Base-by-base conservation (phyloP, 805 yeast species). In the Ogataea polymorpha region DNA sequence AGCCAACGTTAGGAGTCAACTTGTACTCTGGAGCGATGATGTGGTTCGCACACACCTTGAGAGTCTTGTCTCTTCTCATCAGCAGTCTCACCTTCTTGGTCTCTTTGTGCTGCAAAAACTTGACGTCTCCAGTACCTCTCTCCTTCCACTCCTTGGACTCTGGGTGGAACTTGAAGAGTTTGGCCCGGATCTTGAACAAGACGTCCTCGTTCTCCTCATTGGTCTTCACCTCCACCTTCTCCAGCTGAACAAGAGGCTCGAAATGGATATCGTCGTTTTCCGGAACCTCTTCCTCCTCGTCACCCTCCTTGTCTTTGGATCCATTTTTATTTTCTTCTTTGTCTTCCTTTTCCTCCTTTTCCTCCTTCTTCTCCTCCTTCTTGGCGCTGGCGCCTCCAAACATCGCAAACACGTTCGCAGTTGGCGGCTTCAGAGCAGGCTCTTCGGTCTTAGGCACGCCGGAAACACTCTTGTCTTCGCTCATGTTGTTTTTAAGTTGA, bases 1-100 rank as follows among this genome's bases (percentile, higher is more conserved):
- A 82, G 37, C 99, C 98, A 51, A 93, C 90, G 63, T 93, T 93
- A 58, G 97, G 88, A 63, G 80, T 86, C 65, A 93, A 79, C 53
- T 69, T 77, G 69, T 85, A 87, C 54, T 85, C 95, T 48, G 91
- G 80, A 33, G 86, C 69, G 63, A 87, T 79, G 69, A 80, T 80
- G 70, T 93, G 99, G 74, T 93, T 93, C 56, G 99, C 99, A 69
- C 99, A 93, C 61, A 93, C 84, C 77, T 93, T 93, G 63, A 93
- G 78, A 41, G 98, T 93, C 76, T 91, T 91, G 73, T 93, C 99
- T 74, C 99, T 88, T 80, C 99, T 88, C 99, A 93, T 93, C 62
- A 93, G 74, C 53, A 93, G 68, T 73, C 99, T 84, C 50, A 86
- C 87, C 71, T 88, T 90, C 44, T 78, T 76, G 44, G 87, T 72